Base-by-base conservation (phyloP, 768 basidiomycete genomes). In the Kwoniella bestiolae region DNA sequence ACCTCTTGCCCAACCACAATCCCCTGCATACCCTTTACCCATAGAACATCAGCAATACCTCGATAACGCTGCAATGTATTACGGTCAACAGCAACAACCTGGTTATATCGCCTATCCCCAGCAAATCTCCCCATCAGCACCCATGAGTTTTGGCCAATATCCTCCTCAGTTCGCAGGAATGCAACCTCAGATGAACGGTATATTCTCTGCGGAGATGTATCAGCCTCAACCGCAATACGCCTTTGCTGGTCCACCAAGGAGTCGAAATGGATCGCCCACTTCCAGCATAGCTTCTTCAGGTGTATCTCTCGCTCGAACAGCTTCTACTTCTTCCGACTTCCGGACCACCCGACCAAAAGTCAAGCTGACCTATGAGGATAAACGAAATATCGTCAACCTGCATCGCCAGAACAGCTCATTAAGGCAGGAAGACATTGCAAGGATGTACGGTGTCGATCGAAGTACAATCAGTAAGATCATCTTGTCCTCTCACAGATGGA, bases 401-500 rank as follows among this genome's bases (percentile, higher is more conserved):
- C 71, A 75, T 31, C 60, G 70, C 21, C 59, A 68, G n/a, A 75
- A 80, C 53, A 76, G 71, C 23, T 74, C 73, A 6, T 60, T 80
- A 32, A 45, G 79, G 31, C 79, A 80, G 56, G 79, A 80, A 56
- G 79, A 80, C 63, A 80, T 80, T 28, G 79, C 79, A 5, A 69
- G 72, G 62, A 71, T 74, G 63, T 79, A 77, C 55, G 73, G 79
- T 12, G 79, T 80, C 21, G 79, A 80, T 45, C 66, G 79, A 52
- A 79, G 77, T 60, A 80, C 79, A 29, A 80, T 80, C 55, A 72
- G 69, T 52, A 80, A 80, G 59, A 80, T 80, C 57, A 67, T 80
- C 45, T 58, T 79, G 18, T 66, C 73, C 14, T 69, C 77, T 12
- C 71, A 75, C 58, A 70, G 79, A 44, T 80, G 79, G 79, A 74